Percentiles rank a stretch among this genome's conserved stretches.
Evolutionary conservation across 306 rosid genomes (phyloP).

Genomic region (Acacia melanoxylon): DNA sequence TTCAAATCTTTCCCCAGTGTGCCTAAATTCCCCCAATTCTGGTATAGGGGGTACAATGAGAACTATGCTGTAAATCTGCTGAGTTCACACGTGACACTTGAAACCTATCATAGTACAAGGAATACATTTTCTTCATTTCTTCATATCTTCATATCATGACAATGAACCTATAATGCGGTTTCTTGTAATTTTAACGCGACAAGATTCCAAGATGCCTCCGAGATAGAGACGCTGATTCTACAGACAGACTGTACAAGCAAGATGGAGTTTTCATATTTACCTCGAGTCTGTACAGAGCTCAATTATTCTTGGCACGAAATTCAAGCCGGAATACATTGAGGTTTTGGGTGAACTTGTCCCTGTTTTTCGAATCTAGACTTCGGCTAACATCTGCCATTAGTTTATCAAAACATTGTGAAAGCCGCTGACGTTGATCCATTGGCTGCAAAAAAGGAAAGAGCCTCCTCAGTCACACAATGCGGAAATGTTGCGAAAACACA

Average conservation of each 20-base stretch:
- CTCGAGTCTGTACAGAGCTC: not conserved
- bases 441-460: conserved; percentile 40
- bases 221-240: conserved; percentile 29
- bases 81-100: conserved; percentile 30
- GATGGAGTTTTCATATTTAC: conserved; percentile 18
- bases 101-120: conserved; percentile 34
- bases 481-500: not conserved
- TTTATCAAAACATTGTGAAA: conserved; percentile 51
- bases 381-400: conserved; percentile 50
- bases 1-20: conserved; percentile 18
- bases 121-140: conserved; percentile 38
- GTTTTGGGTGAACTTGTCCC: conserved; percentile 60
- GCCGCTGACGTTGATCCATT: conserved; percentile 53
- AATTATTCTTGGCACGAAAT: conserved; percentile 55
- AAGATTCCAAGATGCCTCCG: conserved; percentile 30
- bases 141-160: conserved; percentile 15
- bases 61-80: conserved; percentile 31
- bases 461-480: conserved; percentile 1
- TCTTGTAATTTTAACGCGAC: conserved; percentile 32
- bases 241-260: conserved; percentile 33
- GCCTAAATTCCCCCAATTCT: conserved; percentile 32
- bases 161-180: conserved; percentile 25
- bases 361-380: conserved; percentile 51
- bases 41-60: conserved; percentile 12
- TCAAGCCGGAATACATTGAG: conserved; percentile 49